phyloP scores from a whole-genome alignment of 345 rosid species.

The Lepidium africanum region DNA sequence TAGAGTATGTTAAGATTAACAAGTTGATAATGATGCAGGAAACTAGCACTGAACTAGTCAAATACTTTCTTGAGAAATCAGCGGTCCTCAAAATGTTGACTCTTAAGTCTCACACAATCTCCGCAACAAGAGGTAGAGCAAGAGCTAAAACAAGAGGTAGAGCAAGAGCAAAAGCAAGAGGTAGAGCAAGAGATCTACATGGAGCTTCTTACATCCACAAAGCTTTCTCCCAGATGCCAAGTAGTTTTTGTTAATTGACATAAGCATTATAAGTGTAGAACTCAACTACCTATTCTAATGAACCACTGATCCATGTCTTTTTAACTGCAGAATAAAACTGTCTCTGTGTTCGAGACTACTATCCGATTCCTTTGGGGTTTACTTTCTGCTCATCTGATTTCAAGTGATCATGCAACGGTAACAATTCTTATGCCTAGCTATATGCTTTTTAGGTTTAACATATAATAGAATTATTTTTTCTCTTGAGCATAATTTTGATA shows the following conservation, averaged over 20 bases:
- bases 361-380: slow-evolving; percentile 94
- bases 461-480: too few relatives aligned
- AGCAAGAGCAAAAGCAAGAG: too few relatives aligned
- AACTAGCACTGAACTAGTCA: neutral
- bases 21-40: neutral
- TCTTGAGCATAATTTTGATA: too few relatives aligned
- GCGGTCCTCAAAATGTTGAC: neutral
- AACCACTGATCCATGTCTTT: neutral
- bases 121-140: neutral
- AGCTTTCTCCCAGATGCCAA: neutral
- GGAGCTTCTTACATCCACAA: neutral
- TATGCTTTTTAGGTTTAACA: too few relatives aligned
- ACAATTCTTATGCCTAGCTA: neutral
- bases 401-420: slow-evolving; percentile 98
- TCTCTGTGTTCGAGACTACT: slow-evolving; percentile 84
- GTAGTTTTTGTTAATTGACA: neutral
- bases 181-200: neutral
- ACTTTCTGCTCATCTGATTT: slow-evolving; percentile 96
- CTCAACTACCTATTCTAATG: neutral
- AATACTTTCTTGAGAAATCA: neutral
- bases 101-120: neutral
- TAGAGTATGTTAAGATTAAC: neutral
- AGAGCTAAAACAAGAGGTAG: too few relatives aligned
- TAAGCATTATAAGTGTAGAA: neutral
- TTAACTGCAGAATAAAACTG: slow-evolving; percentile 82